Evolutionary conservation across 352 stramenopile species (phyloP), one percentile per base, ranked within the genome.

Genomic region (Pythium coloratum): DNA sequence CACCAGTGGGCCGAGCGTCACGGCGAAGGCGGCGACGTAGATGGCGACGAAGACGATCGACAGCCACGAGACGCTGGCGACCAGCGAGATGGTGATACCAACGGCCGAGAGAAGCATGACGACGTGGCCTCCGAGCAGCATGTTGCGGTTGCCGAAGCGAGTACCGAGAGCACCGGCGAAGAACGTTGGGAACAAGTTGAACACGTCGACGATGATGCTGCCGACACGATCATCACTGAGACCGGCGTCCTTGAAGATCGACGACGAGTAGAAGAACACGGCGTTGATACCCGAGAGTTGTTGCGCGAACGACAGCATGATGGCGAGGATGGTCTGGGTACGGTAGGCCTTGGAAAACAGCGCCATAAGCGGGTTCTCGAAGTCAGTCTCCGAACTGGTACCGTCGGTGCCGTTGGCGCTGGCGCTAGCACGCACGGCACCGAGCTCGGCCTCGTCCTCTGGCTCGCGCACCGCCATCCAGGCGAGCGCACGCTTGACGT

Each of bases 261-360:
- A 73, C 12, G 76, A 86, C 30, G 84, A 90, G 62, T 92, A 92
- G 59, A 88, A 84, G 63, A 90, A 90, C 8, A 89, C 76, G 30
- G 78, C 80, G 55, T 89, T 92, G 73, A 92, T 77, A 28, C 81
- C 83, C 6, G 77, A 84, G 56, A 92, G 71, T 53, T 89, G 82
- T 55, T 84, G 77, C 0, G 73, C 65, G 28, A 69, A 62, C 16
- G 71, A 66, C 18, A 90, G 62, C 6, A 75, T 73, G 49, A 89
- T 78, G 0, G 80, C 80, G 20, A 82, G 66, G 8, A 90, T 47
- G 6, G 87, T 59, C 61, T 89, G 81, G 8, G 66, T 36, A 5
- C 66, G 62, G 53, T 76, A 80, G 2, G 55, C 42, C 3, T 20
- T 51, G n/a, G 74, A 64, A 9, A 84, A 62, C n/a, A 73, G 26